Conservation (phyloP, 23 red algal species). For the Cyanidiococcus yangmingshanensis region DNA sequence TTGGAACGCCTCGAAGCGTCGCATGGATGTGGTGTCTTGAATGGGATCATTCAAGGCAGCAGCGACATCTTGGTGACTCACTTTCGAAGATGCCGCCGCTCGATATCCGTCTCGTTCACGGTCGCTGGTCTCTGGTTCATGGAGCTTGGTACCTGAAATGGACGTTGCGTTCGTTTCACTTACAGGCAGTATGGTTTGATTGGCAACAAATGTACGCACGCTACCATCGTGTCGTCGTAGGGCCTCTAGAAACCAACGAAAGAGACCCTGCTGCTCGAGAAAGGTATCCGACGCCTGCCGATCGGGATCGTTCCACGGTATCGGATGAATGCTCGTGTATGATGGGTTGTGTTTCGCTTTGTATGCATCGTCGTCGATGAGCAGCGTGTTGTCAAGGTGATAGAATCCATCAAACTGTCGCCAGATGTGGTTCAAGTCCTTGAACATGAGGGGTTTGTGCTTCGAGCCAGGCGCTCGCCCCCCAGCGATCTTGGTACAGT, state of each 20-base stretch:
- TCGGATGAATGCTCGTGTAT: neutral
- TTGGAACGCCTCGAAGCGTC: no score
- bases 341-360: neutral
- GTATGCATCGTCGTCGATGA: constrained; percentile 16
- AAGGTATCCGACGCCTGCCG: neutral
- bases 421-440: constrained; percentile 7
- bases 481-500: neutral
- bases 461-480: neutral
- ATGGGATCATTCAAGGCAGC: no score
- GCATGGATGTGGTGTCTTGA: no score
- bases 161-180: neutral
- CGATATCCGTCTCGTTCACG: no score
- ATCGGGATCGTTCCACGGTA: constrained; percentile 11
- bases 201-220: neutral
- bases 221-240: neutral
- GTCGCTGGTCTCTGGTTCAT: no score
- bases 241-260: neutral
- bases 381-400: constrained; percentile 6
- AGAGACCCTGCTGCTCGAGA: neutral
- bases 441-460: neutral
- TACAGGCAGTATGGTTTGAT: neutral
- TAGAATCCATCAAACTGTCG: neutral
- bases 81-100: no score
- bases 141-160: no score
- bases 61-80: no score